Evolutionary conservation across 495 filamentous ascomycete genomes (phyloP), one percentile per base, ranked within the genome.

Genomic region (Annulohypoxylon nitens): DNA sequence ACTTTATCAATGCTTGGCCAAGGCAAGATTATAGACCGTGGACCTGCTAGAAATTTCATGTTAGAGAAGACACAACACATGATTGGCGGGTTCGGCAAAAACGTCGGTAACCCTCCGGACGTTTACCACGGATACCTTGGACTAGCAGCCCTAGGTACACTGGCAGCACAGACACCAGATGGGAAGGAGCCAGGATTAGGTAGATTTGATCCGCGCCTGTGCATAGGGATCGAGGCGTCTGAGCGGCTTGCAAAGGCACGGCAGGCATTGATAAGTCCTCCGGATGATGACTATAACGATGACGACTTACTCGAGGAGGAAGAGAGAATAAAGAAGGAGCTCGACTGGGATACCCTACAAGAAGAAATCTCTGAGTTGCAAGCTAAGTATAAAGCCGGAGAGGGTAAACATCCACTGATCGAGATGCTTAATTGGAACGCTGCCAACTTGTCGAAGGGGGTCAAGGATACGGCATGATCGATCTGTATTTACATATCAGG

Each of bases 81-180:
- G 23, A 90, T 97, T 16, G 96, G 96, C 55, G 96, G 96, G 0
- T 98, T 98, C 81, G 91, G 91, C 4, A 98, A 99, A 76, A 77
- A 87, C 9, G 90, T 93, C 0, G 92, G 93, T 30, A 90, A 93
- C 65, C 88, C 88, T 67, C 96, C 96, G 83, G 96, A 99, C 81
- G 87, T 98, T 26, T 90, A 97, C 71, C 96, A 99, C 75, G 92
- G 91, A 1, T 97, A 93, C 79, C 89, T 98, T 60, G 96, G 95
- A 3, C 87, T 98, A 41, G 90, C 94, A 0, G 90, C 90, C 3
- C 82, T 99, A 23, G 90, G 89, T 0, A 86, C 88, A 12, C 87
- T 93, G 79, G 86, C 25, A 1, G 23, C 25, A 0, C 23, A 54
- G 20, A 25, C 86, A 8, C 88, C 64, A 23, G 54, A 64, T 14